phyloP scores from a whole-genome alignment of 2,329 filamentous ascomycete genomes.

The Aspergillus sp. region DNA sequence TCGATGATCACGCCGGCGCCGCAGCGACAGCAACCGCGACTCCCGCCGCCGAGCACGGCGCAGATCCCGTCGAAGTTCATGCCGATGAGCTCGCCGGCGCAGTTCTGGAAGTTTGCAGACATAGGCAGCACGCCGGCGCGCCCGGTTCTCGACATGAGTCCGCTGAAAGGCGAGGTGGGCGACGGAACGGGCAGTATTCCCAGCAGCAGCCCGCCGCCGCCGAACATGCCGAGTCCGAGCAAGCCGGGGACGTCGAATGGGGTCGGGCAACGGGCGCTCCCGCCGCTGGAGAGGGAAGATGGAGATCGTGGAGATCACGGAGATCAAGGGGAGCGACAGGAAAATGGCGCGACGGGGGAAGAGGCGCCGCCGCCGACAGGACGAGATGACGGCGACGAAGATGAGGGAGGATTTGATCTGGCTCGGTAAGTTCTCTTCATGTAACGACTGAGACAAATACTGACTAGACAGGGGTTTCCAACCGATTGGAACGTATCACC shows the following conservation, averaged over 20 bases:
- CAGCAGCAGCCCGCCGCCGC: conserved; percentile 40
- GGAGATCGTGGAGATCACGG: conserved; percentile 9
- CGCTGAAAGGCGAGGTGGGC: conserved; percentile 35
- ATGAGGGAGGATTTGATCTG: conserved; percentile 38
- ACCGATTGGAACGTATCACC: conserved; percentile 40
- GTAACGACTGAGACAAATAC: conserved; percentile 4
- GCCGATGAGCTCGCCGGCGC: conserved; percentile 42
- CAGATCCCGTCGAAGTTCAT: conserved; percentile 43
- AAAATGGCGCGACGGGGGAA: no score
- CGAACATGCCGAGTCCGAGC: conserved; percentile 37
- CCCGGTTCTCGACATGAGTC: conserved; percentile 37
- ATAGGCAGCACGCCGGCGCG: conserved; percentile 38
- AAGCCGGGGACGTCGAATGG: conserved; percentile 31
- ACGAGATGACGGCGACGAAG: conserved; percentile 32
- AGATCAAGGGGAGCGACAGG: no score
- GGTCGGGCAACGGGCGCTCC: conserved; percentile 17
- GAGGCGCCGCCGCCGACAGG: conserved; percentile 9
- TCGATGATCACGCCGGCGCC: conserved; percentile 42
- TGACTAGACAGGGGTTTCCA: conserved; percentile 35
- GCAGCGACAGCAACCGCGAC: conserved; percentile 38
- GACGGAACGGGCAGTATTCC: conserved; percentile 31
- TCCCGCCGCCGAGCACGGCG: conserved; percentile 41
- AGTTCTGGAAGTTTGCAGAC: conserved; percentile 42
- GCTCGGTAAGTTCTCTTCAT: conserved; percentile 29
- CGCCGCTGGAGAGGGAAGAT: conserved; percentile 25